Conservation (phyloP, 345 rosid genomes). For the Acer yangbiense region DNA sequence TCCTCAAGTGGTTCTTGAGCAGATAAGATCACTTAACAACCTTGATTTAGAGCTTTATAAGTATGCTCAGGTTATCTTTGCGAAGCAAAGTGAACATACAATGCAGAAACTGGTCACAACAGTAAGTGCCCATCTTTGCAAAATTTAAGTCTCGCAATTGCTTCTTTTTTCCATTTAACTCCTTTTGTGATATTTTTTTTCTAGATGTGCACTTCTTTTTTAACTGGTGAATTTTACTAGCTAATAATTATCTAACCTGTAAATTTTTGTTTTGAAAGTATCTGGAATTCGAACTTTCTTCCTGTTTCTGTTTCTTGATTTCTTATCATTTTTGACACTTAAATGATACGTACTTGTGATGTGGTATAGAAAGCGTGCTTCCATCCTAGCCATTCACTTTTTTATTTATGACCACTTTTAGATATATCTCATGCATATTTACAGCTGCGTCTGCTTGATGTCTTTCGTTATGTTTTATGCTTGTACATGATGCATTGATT, state of each 20-base stretch:
- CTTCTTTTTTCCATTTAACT: not conserved
- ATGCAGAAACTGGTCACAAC: slow-evolving; percentile 25
- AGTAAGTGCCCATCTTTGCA: slow-evolving; percentile 28
- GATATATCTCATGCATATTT: not conserved
- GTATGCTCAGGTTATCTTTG: slow-evolving; percentile 71
- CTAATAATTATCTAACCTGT: too few species aligned
- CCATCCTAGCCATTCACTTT: not conserved
- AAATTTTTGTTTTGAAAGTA: too few species aligned
- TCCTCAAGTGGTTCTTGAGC: slow-evolving; percentile 50
- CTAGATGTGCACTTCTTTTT: not conserved
- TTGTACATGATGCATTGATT: slow-evolving; percentile 1
- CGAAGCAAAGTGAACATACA: slow-evolving; percentile 51
- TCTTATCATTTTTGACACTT: too few species aligned
- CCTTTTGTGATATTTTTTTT: not conserved
- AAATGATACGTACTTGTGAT: not conserved
- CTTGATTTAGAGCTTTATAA: slow-evolving; percentile 85
- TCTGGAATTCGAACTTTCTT: too few species aligned
- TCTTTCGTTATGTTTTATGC: not conserved
- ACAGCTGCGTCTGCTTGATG: not conserved
- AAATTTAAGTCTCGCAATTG: not conserved
- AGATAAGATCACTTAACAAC: slow-evolving; percentile 73
- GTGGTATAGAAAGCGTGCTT: not conserved
- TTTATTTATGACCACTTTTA: not conserved
- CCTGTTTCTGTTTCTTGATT: too few species aligned
- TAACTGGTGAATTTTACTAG: not conserved